Percentiles rank a stretch among this genome's conserved stretches.
These are phyloP conservation scores for Diplodia corticola DNA, from an alignment of 2,329 filamentous ascomycete species.

Conservation along the genomic window DNA sequence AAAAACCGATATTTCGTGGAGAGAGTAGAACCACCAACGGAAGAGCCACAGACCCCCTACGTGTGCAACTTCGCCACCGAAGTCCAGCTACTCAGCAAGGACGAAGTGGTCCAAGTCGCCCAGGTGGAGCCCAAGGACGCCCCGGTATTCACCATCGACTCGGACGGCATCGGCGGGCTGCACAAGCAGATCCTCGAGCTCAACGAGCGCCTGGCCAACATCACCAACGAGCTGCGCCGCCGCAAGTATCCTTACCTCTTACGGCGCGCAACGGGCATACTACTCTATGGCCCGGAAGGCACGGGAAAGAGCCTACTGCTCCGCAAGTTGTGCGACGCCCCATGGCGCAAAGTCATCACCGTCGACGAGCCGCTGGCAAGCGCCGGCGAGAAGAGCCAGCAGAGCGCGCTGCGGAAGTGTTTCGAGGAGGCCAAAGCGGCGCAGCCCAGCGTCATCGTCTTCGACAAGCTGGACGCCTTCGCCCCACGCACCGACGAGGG, in stretches of 20 bases:
- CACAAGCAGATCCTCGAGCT: constrained; percentile 63
- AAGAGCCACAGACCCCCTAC: constrained; percentile 30
- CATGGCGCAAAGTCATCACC: constrained; percentile 70
- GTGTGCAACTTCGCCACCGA: constrained; percentile 33
- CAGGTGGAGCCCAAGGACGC: constrained; percentile 21
- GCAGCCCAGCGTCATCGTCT: constrained; percentile 75
- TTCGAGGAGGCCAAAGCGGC: constrained; percentile 69
- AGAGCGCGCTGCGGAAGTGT: constrained; percentile 61
- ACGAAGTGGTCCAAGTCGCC: constrained; percentile 7
- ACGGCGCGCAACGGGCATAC: constrained; percentile 52
- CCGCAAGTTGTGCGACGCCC: constrained; percentile 60
- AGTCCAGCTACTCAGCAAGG: constrained; percentile 29
- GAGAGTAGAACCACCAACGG: constrained; percentile 50
- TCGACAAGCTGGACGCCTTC: constrained; percentile 75
- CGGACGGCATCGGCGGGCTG: constrained; percentile 66
- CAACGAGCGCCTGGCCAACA: constrained; percentile 62
- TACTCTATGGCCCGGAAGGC: constrained; percentile 78
- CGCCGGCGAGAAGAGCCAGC: constrained; percentile 46
- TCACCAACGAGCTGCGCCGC: constrained; percentile 26
- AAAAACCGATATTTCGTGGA: constrained; percentile 63
- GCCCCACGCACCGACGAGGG: constrained; percentile 58
- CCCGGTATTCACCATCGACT: constrained; percentile 23
- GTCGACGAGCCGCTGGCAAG: constrained; percentile 51
- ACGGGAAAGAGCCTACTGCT: constrained; percentile 82
- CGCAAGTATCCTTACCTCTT: constrained; percentile 15